Evolutionary conservation across 2,329 filamentous ascomycete genomes (phyloP).

Genomic region (Chaetomium strumarium): DNA sequence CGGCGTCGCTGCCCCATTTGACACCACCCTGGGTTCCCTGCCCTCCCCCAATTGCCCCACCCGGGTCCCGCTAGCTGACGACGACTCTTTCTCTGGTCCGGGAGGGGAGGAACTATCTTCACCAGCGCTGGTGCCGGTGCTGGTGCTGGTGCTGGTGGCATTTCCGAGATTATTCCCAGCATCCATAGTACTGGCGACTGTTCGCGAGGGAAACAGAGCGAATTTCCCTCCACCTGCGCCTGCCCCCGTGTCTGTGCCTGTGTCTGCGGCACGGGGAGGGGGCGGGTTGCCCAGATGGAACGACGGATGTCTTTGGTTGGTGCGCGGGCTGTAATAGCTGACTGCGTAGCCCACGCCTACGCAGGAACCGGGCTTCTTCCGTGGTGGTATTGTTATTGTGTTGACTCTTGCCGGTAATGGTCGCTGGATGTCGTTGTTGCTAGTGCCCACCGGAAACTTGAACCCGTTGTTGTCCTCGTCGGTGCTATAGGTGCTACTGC

Average conservation of each 20-base stretch:
- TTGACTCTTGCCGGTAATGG: constrained; percentile 8
- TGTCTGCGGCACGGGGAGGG: not conserved
- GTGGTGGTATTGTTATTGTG: not conserved
- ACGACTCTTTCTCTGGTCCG: not conserved
- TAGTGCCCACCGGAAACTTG: constrained; percentile 5
- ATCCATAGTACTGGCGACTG: not conserved
- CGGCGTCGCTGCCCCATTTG: constrained; percentile 3
- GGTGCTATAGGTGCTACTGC: constrained; percentile 21
- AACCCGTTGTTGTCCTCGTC: constrained; percentile 20
- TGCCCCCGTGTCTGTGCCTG: not conserved
- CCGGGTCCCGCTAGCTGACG: constrained; percentile 1
- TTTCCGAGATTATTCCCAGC: not conserved
- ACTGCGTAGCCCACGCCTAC: constrained; percentile 21
- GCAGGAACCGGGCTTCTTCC: not conserved
- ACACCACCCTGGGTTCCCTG: not conserved
- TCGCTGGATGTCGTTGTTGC: constrained; percentile 21
- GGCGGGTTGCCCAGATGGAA: constrained; percentile 12
- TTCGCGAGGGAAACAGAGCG: constrained; percentile 23
- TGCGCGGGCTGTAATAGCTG: constrained; percentile 13
- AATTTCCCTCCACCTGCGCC: constrained; percentile 19
- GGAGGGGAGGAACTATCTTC: not conserved
- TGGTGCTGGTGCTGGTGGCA: not conserved
- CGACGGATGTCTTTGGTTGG: not conserved
- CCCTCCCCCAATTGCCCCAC: not conserved
- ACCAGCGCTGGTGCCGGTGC: not conserved